Evolutionary conservation across 306 rosid genomes (phyloP).

Genomic region (Vachellia collinsii): DNA sequence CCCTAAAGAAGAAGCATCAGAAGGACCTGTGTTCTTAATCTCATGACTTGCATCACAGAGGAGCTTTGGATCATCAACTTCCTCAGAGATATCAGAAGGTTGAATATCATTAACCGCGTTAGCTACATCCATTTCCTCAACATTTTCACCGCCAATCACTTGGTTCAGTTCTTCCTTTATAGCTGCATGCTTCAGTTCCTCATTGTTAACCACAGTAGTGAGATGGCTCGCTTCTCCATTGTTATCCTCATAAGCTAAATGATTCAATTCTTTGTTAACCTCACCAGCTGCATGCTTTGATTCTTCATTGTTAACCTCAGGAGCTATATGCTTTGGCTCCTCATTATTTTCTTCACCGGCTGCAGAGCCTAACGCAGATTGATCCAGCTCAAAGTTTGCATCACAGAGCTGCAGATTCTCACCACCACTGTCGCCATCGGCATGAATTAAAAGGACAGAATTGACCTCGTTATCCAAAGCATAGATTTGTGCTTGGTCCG

Average conservation of each 20-base stretch:
- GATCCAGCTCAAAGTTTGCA: constrained; percentile 10
- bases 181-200: background rate
- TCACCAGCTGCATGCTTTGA: constrained; percentile 3
- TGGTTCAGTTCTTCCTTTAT: background rate
- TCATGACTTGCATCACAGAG: background rate
- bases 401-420: constrained; percentile 13
- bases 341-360: background rate
- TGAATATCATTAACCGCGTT: background rate
- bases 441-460: background rate
- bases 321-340: background rate
- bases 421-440: background rate
- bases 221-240: background rate
- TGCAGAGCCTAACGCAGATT: background rate
- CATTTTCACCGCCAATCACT: background rate
- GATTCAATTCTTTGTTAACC: background rate
- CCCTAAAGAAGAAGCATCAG: constrained; percentile 1
- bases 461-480: background rate
- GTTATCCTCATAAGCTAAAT: background rate
- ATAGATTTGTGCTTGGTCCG: background rate
- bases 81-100: background rate
- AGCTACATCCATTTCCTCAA: background rate
- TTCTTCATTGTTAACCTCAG: background rate
- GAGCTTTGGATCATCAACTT: background rate
- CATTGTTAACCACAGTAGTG: background rate
- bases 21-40: background rate